phyloP scores from a whole-genome alignment of 495 filamentous ascomycete genomes.

The Alectoria sarmentosa region DNA sequence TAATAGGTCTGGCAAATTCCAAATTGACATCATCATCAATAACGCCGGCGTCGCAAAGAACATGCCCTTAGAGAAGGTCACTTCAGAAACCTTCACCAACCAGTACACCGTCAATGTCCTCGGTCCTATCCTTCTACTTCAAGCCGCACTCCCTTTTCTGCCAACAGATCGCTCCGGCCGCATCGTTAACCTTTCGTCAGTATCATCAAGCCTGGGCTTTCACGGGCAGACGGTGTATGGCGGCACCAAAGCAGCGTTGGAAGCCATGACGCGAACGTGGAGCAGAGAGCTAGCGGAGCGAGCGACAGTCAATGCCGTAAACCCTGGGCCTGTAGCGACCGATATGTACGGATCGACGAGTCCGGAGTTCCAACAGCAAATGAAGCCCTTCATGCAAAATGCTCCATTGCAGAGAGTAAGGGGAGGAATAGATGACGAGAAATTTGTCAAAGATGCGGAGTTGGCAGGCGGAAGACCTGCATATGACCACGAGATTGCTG shows the following conservation, averaged over 20 bases:
- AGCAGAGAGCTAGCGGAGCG: slow-evolving; percentile 69
- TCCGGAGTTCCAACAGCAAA: slow-evolving; percentile 47
- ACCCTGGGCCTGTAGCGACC: slow-evolving; percentile 80
- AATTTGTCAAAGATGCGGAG: slow-evolving; percentile 50
- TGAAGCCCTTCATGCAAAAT: slow-evolving; percentile 56
- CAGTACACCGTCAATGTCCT: slow-evolving; percentile 81
- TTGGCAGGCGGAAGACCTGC: slow-evolving; percentile 64
- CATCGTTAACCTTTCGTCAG: slow-evolving; percentile 70
- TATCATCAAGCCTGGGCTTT: slow-evolving; percentile 64
- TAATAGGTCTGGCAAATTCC: slow-evolving; percentile 42
- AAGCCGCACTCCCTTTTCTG: slow-evolving; percentile 62
- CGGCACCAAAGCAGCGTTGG: slow-evolving; percentile 82
- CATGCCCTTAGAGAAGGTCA: slow-evolving; percentile 50
- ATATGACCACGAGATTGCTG: slow-evolving; percentile 71
- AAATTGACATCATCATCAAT: slow-evolving; percentile 84
- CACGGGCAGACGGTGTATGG: slow-evolving; percentile 70
- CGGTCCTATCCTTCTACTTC: slow-evolving; percentile 72
- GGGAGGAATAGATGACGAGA: slow-evolving; percentile 52
- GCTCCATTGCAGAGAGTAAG: slow-evolving; percentile 55
- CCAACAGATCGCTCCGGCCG: slow-evolving; percentile 68
- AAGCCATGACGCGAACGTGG: slow-evolving; percentile 93
- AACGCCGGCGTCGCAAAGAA: slow-evolving; percentile 70
- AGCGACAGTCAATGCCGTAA: slow-evolving; percentile 78
- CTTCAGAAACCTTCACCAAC: slow-evolving; percentile 54
- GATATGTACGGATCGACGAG: slow-evolving; percentile 61